phyloP scores from a whole-genome alignment of 75 land plant species.

The Picea glauca region DNA sequence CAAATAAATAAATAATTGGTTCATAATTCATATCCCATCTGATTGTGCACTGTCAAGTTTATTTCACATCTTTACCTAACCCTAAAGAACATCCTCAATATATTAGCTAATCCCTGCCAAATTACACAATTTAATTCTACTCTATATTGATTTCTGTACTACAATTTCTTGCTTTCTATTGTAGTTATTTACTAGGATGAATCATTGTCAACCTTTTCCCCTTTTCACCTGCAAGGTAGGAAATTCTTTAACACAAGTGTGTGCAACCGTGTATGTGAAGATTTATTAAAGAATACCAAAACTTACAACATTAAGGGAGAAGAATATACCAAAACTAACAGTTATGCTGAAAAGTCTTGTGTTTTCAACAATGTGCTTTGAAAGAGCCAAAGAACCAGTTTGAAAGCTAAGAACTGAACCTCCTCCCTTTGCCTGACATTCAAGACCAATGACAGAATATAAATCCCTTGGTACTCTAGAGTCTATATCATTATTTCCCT shows the following conservation, averaged over 20 bases:
- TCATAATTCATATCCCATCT: too few relatives aligned
- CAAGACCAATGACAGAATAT: neutral
- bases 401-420: constrained; percentile 93
- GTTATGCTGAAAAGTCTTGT: constrained; percentile 87
- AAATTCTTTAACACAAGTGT: neutral
- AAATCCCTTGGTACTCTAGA: neutral
- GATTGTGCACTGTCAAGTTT: too few relatives aligned
- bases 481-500: neutral
- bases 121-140: neutral
- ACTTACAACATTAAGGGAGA: neutral
- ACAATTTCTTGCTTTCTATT: neutral
- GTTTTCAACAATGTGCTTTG: constrained; percentile 82
- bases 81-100: neutral
- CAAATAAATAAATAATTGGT: too few relatives aligned
- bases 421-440: constrained; percentile 84
- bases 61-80: neutral
- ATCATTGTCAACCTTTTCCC: neutral
- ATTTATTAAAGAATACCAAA: neutral
- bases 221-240: neutral
- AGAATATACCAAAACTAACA: constrained; percentile 87
- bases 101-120: neutral
- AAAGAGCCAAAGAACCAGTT: constrained; percentile 91
- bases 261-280: neutral
- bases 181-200: neutral
- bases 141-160: neutral